phyloP scores from a whole-genome alignment of 2,329 filamentous ascomycete species.

The Talaromyces sp. region DNA sequence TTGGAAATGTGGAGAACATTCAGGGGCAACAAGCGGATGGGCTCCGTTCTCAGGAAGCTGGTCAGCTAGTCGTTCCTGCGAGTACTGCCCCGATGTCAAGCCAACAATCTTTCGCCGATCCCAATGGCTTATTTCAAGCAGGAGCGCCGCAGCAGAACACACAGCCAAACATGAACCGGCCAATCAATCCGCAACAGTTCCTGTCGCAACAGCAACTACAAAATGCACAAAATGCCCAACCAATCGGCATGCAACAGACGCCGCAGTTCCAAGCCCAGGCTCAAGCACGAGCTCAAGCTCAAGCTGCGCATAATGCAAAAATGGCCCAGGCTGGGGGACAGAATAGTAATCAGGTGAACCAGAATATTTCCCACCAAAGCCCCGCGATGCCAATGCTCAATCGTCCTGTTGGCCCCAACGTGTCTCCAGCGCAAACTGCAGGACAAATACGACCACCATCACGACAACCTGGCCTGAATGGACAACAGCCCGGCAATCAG shows the following conservation, averaged over 20 bases:
- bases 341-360: constrained; percentile 36
- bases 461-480: constrained; percentile 31
- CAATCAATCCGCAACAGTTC: constrained; percentile 38
- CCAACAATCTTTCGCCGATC: constrained; percentile 32
- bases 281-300: constrained; percentile 23
- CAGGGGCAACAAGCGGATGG: constrained; percentile 58
- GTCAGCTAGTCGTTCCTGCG: constrained; percentile 59
- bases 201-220: constrained; percentile 35
- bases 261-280: constrained; percentile 30
- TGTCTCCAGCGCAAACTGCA: constrained; percentile 33
- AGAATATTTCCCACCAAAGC: constrained; percentile 37
- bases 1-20: constrained; percentile 50
- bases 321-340: constrained; percentile 42
- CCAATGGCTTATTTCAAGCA: constrained; percentile 38
- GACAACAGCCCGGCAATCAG: constrained; percentile 20
- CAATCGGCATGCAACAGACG: constrained; percentile 34
- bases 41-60: constrained; percentile 56
- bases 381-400: constrained; percentile 41
- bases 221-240: constrained; percentile 38
- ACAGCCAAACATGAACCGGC: constrained; percentile 34
- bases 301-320: constrained; percentile 42
- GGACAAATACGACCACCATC: constrained; percentile 32
- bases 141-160: constrained; percentile 33
- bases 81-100: constrained; percentile 52
- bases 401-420: constrained; percentile 37